Evolutionary conservation across 2,329 filamentous ascomycete species (phyloP).

Genomic region (Aspergillus carbonarius): DNA sequence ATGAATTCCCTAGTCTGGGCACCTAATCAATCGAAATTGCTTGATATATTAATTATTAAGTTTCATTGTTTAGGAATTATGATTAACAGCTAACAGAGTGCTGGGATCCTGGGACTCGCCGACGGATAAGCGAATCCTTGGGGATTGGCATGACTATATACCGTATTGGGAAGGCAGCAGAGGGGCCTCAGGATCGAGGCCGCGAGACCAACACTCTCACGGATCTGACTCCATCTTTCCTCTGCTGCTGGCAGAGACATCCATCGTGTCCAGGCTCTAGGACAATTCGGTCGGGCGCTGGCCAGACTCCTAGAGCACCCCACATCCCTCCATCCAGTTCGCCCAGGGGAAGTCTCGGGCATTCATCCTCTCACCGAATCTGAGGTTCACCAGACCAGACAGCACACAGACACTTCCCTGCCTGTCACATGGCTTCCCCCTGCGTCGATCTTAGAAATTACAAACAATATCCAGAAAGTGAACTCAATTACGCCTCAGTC

Average conservation of each 20-base stretch:
- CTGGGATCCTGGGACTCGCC: neutral
- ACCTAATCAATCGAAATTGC: slow-evolving; percentile 4
- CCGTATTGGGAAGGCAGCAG: neutral
- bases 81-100: slow-evolving; percentile 4
- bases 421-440: neutral
- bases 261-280: too few relatives aligned
- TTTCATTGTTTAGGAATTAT: slow-evolving; percentile 1
- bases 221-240: too few relatives aligned
- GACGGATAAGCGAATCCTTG: neutral
- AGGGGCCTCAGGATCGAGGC: too few relatives aligned
- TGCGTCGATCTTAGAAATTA: neutral
- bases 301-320: too few relatives aligned
- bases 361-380: neutral
- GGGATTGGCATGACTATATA: slow-evolving; percentile 5
- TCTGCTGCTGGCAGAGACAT: too few relatives aligned
- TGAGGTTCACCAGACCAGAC: neutral
- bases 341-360: too few relatives aligned
- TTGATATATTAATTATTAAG: slow-evolving; percentile 1
- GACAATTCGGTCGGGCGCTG: too few relatives aligned
- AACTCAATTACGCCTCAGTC: neutral
- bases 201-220: too few relatives aligned
- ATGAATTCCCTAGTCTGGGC: neutral
- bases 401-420: neutral
- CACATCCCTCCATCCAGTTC: too few relatives aligned
- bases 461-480: neutral